Evolutionary conservation across 2,329 filamentous ascomycete genomes (phyloP), one percentile per base, ranked within the genome.

Genomic region (Coccinonectria pachysandricola): DNA sequence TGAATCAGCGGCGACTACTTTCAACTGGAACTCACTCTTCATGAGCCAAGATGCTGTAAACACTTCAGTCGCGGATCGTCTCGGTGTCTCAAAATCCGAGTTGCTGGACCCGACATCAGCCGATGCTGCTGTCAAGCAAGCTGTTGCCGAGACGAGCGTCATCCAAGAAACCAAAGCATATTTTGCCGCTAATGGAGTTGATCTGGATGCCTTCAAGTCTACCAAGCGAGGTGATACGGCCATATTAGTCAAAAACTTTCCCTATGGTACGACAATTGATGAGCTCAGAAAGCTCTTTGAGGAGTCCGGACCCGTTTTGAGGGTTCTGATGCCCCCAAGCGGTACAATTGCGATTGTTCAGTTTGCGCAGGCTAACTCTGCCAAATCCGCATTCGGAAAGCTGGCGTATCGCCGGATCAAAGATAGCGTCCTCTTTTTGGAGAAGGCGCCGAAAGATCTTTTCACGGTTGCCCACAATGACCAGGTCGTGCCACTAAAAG

Each of bases 11-110:
- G 79, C 77, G 15, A 75, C 71, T 24, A 75, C 72, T 2, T 96
- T 96, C 60, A 94, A 88, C 52, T 98, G 91, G 91, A 98, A 98
- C 62, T 88, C 87, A n/a, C 65, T 98, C n/a, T 98, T 91, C 56
- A 92, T 98, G 82, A 95, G 81, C 56, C 81, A 85, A 59, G 87
- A 98, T 61, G 84, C 91, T 26, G 86, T 98, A 27, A 87, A 95
- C 57, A 76, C 83, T 24, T 92, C 87, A 5, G 75, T 94, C 35
- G 85, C 91, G 24, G 75, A 79, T 48, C 79, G 87, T 28, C 67
- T 98, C 31, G 87, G 88, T 23, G 73, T 98, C 31, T 79, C 81
- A 29, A 98, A 98, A 62, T 78, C 85, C 8, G 86, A 94, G 45
- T 60, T 98, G 31, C 67, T 98, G 23, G 88, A 98, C 57, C 91